Percentiles rank a stretch among this genome's conserved stretches.
Evolutionary conservation across 2,329 filamentous ascomycete species (phyloP).

Genomic region (Chaetothyriales sp.): DNA sequence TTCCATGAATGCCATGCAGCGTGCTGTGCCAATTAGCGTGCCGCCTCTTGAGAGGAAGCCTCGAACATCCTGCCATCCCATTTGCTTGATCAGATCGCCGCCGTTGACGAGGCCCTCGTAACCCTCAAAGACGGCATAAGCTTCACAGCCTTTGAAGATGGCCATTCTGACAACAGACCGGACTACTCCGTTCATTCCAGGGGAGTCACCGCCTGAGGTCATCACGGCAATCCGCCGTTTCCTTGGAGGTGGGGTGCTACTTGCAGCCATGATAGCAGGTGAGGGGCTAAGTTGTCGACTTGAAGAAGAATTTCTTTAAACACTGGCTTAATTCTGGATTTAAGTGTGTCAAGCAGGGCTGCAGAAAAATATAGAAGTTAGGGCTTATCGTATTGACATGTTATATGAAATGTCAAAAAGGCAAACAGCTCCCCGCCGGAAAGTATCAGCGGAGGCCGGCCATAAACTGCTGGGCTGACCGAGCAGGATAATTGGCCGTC

Average conservation of each 20-base stretch:
- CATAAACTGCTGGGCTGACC: not conserved
- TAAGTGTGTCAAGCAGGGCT: not conserved
- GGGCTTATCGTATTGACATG: not conserved
- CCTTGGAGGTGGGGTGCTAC: constrained; percentile 24
- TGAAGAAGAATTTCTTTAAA: not conserved
- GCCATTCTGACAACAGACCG: constrained; percentile 83
- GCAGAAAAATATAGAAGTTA: not conserved
- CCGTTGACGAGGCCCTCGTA: constrained; percentile 91
- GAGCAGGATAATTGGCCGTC: not conserved
- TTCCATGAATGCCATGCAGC: constrained; percentile 86
- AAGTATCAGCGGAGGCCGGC: not conserved
- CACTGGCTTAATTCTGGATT: not conserved
- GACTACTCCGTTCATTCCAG: constrained; percentile 87
- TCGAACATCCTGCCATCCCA: constrained; percentile 86
- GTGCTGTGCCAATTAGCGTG: constrained; percentile 87
- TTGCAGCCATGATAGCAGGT: constrained; percentile 18
- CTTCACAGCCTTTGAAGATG: constrained; percentile 68
- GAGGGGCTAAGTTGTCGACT: not conserved
- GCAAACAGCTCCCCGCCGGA: not conserved
- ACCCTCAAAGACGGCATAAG: constrained; percentile 77
- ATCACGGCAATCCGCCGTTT: constrained; percentile 69
- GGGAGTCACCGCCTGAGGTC: constrained; percentile 88
- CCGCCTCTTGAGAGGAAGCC: constrained; percentile 90
- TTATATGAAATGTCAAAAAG: not conserved
- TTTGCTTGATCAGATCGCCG: constrained; percentile 72